phyloP scores from a whole-genome alignment of 2,329 filamentous ascomycete genomes.

The Venturia oleaginea region DNA sequence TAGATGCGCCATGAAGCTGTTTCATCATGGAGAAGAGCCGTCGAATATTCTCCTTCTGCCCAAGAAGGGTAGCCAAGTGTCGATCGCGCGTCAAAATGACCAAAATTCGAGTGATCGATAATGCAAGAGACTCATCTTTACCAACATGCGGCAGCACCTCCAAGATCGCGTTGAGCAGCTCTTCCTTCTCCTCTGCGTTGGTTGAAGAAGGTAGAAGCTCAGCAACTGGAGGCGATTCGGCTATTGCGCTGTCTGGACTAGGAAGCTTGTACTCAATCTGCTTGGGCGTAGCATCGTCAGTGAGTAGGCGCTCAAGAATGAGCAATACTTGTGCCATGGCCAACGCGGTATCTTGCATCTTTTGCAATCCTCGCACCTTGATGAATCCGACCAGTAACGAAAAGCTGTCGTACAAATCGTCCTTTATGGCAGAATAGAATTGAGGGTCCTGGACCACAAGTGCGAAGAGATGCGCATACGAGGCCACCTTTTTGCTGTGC shows the following conservation, averaged over 20 bases:
- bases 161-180: slow-evolving; percentile 68
- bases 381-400: slow-evolving; percentile 70
- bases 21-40: slow-evolving; percentile 92
- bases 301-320: slow-evolving; percentile 82
- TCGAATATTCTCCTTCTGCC: slow-evolving; percentile 82
- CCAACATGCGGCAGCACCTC: slow-evolving; percentile 77
- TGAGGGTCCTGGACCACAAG: slow-evolving; percentile 72
- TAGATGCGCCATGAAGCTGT: slow-evolving; percentile 72
- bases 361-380: slow-evolving; percentile 55
- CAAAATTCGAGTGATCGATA: slow-evolving; percentile 73
- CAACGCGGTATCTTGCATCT: slow-evolving; percentile 70
- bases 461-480: slow-evolving; percentile 85
- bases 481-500: slow-evolving; percentile 64
- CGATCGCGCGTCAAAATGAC: slow-evolving; percentile 80
- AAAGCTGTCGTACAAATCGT: slow-evolving; percentile 68
- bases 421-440: slow-evolving; percentile 71
- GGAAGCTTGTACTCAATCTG: slow-evolving; percentile 61
- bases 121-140: slow-evolving; percentile 75
- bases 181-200: slow-evolving; percentile 54
- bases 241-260: slow-evolving; percentile 34
- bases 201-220: slow-evolving; percentile 47
- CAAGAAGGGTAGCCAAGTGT: slow-evolving; percentile 63
- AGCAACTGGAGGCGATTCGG: slow-evolving; percentile 46
- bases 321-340: slow-evolving; percentile 90
- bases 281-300: slow-evolving; percentile 74